Base-by-base conservation (phyloP, 176 grass and related monocot genomes). In the Zea luxurians region DNA sequence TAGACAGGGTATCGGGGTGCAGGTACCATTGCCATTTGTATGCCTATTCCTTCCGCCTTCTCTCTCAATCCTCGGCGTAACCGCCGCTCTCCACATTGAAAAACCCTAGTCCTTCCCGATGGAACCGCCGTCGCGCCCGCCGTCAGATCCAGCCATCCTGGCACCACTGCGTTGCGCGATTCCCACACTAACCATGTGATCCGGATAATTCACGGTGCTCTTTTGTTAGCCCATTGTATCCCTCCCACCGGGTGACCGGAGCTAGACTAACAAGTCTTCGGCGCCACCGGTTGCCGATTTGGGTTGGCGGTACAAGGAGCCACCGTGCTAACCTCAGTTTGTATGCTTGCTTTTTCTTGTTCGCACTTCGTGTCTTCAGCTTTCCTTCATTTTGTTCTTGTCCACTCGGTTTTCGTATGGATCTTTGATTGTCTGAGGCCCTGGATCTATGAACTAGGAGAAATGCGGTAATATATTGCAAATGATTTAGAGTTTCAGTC, bases 251-350 rank as follows among this genome's bases (percentile, higher is more conserved):
- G 54, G 54, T 57, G 53, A n/a, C 6, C 78, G 9, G 43, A 78
- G 53, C 73, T 67, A 86, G 76, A 81, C 76, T 36, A 37, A 43
- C 48, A 75, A 40, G 68, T 85, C 77, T 59, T 73, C 58, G 71
- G 21, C 21, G 41, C 44, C 42, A 7, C 35, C 6, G 45, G 45
- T 8, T 8, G 42, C 21, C 45, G 1, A 10, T 27, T 48, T 13
- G 48, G 2, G 61, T 27, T n/a, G 17, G 63, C 13, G 60, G 5
- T 11, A 17, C 48, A 16, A 49, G 73, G 73, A 83, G 82, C 82
- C 70, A 76, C 66, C 53, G 75, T 76, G 75, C 44, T 57, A 64
- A n/a, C 45, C 42, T 18, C 44, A 27, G n/a, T 78, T 48, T 5
- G 57, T 67, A 68, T 68, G n/a, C n/a, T 38, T 4, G 13, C 2